phyloP scores from a whole-genome alignment of 2,329 filamentous ascomycete species.

The Xylariomycetidae sp. region DNA sequence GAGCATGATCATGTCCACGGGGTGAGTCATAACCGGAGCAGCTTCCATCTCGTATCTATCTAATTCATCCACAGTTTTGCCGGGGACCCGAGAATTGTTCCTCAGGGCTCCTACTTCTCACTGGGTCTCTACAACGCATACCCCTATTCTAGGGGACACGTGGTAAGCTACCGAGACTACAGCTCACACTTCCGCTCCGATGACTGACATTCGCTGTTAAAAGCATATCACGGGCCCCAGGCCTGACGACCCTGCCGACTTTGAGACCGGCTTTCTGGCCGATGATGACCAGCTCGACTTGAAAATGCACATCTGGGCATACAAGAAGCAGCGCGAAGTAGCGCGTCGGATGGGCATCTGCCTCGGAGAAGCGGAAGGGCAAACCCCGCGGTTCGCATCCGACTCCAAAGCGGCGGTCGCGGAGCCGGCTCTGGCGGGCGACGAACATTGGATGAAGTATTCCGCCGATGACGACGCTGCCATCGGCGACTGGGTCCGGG shows the following conservation, averaged over 20 bases:
- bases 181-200: background rate
- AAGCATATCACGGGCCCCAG: slow-evolving; percentile 46
- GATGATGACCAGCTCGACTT: slow-evolving; percentile 43
- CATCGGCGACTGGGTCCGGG: slow-evolving; percentile 32
- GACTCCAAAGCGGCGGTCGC: slow-evolving; percentile 21
- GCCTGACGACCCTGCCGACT: slow-evolving; percentile 39
- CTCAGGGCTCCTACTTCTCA: slow-evolving; percentile 10
- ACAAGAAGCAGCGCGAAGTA: slow-evolving; percentile 57
- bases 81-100: slow-evolving; percentile 7
- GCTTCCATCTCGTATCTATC: too few relatives aligned
- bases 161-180: too few relatives aligned
- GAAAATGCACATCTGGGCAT: slow-evolving; percentile 52
- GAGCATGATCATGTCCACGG: slow-evolving; percentile 8
- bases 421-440: slow-evolving; percentile 8
- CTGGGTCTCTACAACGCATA: background rate
- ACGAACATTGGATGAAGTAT: slow-evolving; percentile 34
- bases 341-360: slow-evolving; percentile 47
- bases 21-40: slow-evolving; percentile 1
- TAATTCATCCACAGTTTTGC: background rate
- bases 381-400: slow-evolving; percentile 37
- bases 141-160: slow-evolving; percentile 1
- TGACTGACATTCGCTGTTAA: background rate
- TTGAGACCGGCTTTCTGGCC: slow-evolving; percentile 49
- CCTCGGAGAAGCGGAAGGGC: slow-evolving; percentile 33
- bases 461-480: slow-evolving; percentile 35